Conservation (phyloP, 257 asterid genomes). For the Solanum corneliomulleri region DNA sequence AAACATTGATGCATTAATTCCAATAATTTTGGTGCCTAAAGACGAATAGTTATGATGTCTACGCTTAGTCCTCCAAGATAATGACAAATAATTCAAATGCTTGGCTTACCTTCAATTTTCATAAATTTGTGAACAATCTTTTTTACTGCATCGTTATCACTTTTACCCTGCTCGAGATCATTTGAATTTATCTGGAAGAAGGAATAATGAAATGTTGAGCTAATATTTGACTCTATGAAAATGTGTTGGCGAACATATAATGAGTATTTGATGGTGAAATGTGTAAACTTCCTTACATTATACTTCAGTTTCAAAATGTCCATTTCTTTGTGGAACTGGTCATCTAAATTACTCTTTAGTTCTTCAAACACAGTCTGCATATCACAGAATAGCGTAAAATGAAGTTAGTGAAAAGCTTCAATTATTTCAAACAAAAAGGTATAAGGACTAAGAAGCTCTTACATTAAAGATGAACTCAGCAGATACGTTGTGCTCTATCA, state of each 20-base stretch:
- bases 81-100: not conserved
- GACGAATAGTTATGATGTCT: not conserved
- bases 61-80: not conserved
- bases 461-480: conserved; percentile 69
- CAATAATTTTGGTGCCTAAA: not conserved
- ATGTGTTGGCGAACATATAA: not conserved
- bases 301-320: conserved; percentile 41
- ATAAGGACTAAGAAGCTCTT: conserved; percentile 8
- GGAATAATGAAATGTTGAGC: not conserved
- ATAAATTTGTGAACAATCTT: conserved; percentile 62
- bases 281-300: conserved; percentile 26
- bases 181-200: conserved; percentile 27
- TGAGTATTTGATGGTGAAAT: not conserved
- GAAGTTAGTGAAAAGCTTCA: not conserved
- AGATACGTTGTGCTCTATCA: conserved; percentile 68
- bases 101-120: conserved; percentile 70
- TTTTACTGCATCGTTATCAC: conserved; percentile 36
- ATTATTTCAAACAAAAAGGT: not conserved
- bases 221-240: not conserved
- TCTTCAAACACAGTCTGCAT: conserved; percentile 55
- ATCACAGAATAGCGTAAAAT: not conserved
- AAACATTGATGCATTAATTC: too few species aligned
- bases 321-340: conserved; percentile 35
- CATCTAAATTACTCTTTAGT: conserved; percentile 47
- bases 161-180: conserved; percentile 23